Percentiles rank a stretch among this genome's conserved stretches.
phyloP scores from a whole-genome alignment of 371 early-diverging fungal species.

The Syncephalastrum monosporum region DNA sequence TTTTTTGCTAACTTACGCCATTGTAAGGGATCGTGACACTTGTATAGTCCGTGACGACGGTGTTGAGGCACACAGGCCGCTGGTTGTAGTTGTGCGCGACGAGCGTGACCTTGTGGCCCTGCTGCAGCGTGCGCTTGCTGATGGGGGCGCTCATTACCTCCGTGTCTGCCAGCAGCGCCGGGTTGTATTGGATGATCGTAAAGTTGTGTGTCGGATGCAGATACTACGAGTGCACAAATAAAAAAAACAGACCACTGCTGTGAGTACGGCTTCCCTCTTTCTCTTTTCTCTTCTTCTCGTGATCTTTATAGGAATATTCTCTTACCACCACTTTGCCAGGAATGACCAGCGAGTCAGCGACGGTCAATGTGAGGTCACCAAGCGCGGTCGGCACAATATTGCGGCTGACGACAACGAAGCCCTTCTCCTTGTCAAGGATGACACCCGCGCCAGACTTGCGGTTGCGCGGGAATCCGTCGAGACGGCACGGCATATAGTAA shows the following conservation, averaged over 20 bases:
- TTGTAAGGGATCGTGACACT: conserved; percentile 79
- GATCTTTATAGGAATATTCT: background rate
- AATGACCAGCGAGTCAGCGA: conserved; percentile 77
- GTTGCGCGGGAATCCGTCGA: conserved; percentile 68
- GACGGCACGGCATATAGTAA: conserved; percentile 65
- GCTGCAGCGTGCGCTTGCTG: conserved; percentile 56
- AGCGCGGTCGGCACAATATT: conserved; percentile 73
- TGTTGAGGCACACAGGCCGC: conserved; percentile 70
- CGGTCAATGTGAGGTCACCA: conserved; percentile 73
- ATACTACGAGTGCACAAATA: conserved; percentile 29
- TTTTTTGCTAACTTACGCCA: conserved; percentile 33
- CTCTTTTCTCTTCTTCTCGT: background rate
- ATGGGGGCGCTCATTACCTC: conserved; percentile 66
- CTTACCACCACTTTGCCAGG: conserved; percentile 69
- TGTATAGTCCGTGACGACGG: conserved; percentile 78
- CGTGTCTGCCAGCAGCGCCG: conserved; percentile 69
- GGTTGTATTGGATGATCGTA: conserved; percentile 75
- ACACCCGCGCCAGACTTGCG: conserved; percentile 73
- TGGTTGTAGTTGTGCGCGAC: conserved; percentile 83
- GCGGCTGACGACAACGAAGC: conserved; percentile 70
- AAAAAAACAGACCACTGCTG: conserved; percentile 4
- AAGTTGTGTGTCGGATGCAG: conserved; percentile 87
- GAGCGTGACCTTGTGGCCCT: conserved; percentile 64
- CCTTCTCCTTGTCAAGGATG: conserved; percentile 70
- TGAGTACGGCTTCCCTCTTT: too few relatives aligned